Base-by-base conservation (phyloP, 192 early-diverging fungal species). In the Haplosporangium gracile region DNA sequence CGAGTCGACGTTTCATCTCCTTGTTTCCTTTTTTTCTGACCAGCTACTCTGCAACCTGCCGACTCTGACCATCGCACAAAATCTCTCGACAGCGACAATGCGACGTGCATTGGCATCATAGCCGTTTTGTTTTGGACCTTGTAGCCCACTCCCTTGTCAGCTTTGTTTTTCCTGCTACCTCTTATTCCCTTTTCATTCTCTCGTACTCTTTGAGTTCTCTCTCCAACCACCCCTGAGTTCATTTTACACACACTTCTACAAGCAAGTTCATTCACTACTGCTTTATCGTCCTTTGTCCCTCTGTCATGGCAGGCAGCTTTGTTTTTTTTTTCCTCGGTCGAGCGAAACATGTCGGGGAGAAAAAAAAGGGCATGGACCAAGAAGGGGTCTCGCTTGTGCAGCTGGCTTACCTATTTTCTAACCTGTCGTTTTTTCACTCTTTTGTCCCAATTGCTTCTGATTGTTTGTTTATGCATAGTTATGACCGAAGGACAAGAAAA, bases 401-500 rank as follows among this genome's bases (percentile, higher is more conserved):
- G 60, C 32, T 65, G 60, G 60, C 60, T 65, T 65, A 65, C 60
- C 29, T 32, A 65, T 65, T 65, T 40, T 24, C 69, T 49, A 32
- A 36, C 51, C 47, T 55, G 53, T 51, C 22, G 11, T 49, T 75
- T 75, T 57, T 57, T 74, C 73, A 70, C 69, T 57, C 34, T 26
- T 22, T 16, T 24, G 22, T 55, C 36, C 75, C 42, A 42, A 72
- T 57, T 49, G 32, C 70, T 26, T 70, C 22, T 42, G 10, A 72
- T 89, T 93, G 42, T 93, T 82, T 80, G 77, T 82, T 77, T 91
- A 88, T 47, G 20, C 36, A 53, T 79, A 95, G 96, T 18, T 90
- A 94, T 70, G 93, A 96, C 74, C 93, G 90, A 69, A 77, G 87
- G 42, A 95, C 93, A 29, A 93, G 92, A 57, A 90, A 90, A 77